Conservation (phyloP, 805 yeast species). For the Kluyveromyces lactis region DNA sequence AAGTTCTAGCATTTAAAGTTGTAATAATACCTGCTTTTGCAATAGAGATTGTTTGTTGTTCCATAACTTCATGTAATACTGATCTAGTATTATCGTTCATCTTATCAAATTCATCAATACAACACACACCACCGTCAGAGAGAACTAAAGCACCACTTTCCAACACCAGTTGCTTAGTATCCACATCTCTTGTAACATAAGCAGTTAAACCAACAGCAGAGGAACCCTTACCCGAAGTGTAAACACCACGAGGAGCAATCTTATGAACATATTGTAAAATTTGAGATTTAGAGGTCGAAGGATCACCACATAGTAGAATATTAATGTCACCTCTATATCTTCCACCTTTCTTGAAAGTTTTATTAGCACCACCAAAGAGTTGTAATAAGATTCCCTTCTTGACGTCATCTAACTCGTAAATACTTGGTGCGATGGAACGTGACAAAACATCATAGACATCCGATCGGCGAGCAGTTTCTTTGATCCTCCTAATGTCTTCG, state of each 20-base stretch:
- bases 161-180: conserved; percentile 84
- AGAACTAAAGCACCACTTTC: conserved; percentile 95
- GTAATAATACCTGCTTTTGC: conserved; percentile 99
- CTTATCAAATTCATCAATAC: conserved; percentile 97
- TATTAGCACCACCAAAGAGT: conserved; percentile 92
- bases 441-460: conserved; percentile 83
- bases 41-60: conserved; percentile 95
- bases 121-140: conserved; percentile 97
- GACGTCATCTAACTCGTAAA: conserved; percentile 92
- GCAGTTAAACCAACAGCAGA: conserved; percentile 99
- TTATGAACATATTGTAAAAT: conserved; percentile 90
- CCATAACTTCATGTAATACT: conserved; percentile 97
- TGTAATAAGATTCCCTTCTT: conserved; percentile 91
- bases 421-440: conserved; percentile 93
- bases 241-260: conserved; percentile 96
- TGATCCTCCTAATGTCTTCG: conserved; percentile 60
- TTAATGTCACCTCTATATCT: conserved; percentile 94
- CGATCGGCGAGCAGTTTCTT: conserved; percentile 51
- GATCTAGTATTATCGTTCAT: conserved; percentile 93
- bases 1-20: conserved; percentile 91
- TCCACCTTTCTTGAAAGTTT: conserved; percentile 82
- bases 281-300: conserved; percentile 96
- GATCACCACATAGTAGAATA: conserved; percentile 91
- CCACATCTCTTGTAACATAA: conserved; percentile 88
- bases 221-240: conserved; percentile 97